Evolutionary conservation across 2,329 filamentous ascomycete species (phyloP), one percentile per base, ranked within the genome.

Genomic region (Clonostachys rhizophaga): DNA sequence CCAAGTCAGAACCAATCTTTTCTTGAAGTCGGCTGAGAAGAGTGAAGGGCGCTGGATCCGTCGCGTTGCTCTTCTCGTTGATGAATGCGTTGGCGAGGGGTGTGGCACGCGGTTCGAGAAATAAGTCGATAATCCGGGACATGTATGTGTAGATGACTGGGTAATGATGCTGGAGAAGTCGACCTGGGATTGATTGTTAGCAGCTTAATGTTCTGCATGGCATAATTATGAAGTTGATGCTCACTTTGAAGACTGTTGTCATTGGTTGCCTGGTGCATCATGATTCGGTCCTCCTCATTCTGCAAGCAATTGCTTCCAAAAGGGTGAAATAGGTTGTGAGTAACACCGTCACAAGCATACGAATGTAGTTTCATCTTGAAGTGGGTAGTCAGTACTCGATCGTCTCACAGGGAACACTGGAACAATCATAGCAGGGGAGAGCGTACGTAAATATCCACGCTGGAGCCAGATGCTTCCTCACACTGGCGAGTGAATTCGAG

Each of bases 191-290:
- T 58, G 44, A 63, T 73, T 3, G 55, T 55, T 50, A 78, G 78
- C 24, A 10, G 24, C 24, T 10, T 9, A 30, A 30, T 30, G 24
- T 30, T 30, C 9, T 10, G 8, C 24, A 30, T 4, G 9, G 3
- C 8, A 30, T 10, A 30, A 30, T 4, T 3, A 5, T 30, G 24
- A 10, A 10, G 9, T 30, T 30, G 24, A 9, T 30, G 9, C 9
- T 30, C 8, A 86, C 83, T 83, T 57, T 84, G 79, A 9, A 87
- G 66, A 55, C 81, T 86, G 53, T 84, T 75, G 50, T 87, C 83
- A 50, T 83, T 82, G 1, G 83, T 81, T 4, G 86, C 72, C 55
- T 88, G 81, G 47, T 79, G 74, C 84, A 87, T 86, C 61, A 87
- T 77, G 13, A 76, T 71, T 51, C 81, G 76, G 47, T 87, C 81